Evolutionary conservation across 495 filamentous ascomycete species (phyloP).

Genomic region (Bacidia gigantensis): DNA sequence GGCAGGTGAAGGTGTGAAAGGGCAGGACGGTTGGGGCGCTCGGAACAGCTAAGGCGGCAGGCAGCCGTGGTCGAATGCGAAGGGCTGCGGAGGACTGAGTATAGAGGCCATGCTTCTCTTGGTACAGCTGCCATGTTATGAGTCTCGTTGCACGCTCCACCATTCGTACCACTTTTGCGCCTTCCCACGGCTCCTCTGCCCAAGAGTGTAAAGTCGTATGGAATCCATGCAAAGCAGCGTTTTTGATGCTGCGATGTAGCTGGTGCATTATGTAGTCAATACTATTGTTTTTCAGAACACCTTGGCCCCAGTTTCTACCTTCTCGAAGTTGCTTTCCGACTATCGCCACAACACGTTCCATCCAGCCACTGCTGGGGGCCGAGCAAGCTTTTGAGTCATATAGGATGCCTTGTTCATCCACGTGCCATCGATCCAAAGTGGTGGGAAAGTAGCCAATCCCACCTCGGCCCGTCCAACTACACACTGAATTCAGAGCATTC

Average conservation of each 20-base stretch:
- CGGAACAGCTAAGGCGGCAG: conserved; percentile 61
- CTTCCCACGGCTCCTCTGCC: conserved; percentile 73
- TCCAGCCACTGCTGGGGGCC: conserved; percentile 59
- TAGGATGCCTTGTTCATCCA: conserved; percentile 74
- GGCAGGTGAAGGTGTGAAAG: conserved; percentile 98
- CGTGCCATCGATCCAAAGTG: conserved; percentile 83
- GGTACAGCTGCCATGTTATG: conserved; percentile 78
- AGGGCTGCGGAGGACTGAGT: not conserved
- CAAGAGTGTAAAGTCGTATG: conserved; percentile 46
- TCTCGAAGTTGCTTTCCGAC: conserved; percentile 83
- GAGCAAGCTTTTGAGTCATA: conserved; percentile 51
- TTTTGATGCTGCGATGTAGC: conserved; percentile 21
- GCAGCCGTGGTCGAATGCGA: conserved; percentile 66
- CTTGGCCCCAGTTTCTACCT: conserved; percentile 76
- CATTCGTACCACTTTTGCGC: conserved; percentile 70
- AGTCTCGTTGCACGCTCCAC: conserved; percentile 71
- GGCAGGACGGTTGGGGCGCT: conserved; percentile 89
- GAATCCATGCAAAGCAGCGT: conserved; percentile 20
- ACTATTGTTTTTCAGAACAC: conserved; percentile 44
- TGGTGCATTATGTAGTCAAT: conserved; percentile 39
- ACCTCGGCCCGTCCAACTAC: conserved; percentile 84
- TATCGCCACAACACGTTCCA: conserved; percentile 89
- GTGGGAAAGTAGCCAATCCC: conserved; percentile 61
- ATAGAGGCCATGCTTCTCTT: conserved; percentile 40
- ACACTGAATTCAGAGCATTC: conserved; percentile 93